Conservation (phyloP, 2,329 filamentous ascomycete genomes). For the Verticillium zaregamsianum region DNA sequence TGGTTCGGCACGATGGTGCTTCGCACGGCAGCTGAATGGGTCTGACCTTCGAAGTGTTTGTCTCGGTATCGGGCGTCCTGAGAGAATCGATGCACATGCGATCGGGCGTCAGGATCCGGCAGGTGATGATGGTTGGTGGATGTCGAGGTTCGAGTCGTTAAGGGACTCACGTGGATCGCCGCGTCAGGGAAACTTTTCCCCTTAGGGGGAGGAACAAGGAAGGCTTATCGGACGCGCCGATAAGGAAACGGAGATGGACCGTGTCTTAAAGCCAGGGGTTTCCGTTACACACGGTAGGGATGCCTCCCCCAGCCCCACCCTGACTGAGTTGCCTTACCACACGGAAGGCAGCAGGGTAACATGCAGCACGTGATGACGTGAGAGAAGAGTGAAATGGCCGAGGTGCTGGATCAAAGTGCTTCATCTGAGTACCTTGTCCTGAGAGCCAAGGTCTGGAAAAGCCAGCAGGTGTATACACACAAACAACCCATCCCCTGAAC, state of each 20-base stretch:
- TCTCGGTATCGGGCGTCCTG: neutral
- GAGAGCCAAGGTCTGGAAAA: neutral
- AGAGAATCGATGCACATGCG: neutral
- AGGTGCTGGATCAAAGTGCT: neutral
- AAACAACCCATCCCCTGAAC: neutral
- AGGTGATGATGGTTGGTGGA: neutral
- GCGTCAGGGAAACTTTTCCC: neutral
- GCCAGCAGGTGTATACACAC: neutral
- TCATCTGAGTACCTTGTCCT: neutral
- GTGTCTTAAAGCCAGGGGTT: neutral
- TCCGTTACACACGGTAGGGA: neutral
- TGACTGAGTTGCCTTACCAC: too few relatives aligned
- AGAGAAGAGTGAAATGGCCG: neutral
- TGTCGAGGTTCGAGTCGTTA: neutral
- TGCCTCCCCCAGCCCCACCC: too few relatives aligned
- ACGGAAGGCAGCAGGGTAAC: neutral
- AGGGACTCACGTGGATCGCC: neutral
- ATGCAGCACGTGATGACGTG: neutral
- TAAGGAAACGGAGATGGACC: neutral
- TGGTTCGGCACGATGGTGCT: neutral
- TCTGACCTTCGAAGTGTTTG: neutral
- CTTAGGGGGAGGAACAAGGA: neutral
- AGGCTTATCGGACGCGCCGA: neutral
- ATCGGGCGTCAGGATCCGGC: neutral
- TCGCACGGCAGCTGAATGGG: neutral